Evolutionary conservation across 768 basidiomycete genomes (phyloP).

Genomic region (Pisolithus marmoratus): DNA sequence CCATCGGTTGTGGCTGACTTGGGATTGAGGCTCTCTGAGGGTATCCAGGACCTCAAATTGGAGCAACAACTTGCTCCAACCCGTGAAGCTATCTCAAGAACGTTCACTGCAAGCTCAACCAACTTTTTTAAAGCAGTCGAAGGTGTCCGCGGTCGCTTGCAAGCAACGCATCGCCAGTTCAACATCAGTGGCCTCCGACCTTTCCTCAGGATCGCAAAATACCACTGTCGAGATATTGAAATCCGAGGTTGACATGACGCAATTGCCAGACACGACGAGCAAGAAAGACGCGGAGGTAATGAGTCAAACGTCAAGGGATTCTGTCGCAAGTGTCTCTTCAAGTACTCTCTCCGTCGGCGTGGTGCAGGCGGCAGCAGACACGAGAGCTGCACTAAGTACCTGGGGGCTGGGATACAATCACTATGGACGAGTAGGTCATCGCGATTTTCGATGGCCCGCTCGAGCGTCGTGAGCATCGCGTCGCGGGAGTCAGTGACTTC

Average conservation of each 20-base stretch:
- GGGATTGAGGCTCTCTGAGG: conserved; percentile 86
- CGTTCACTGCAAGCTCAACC: conserved; percentile 66
- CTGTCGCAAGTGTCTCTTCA: conserved; percentile 8
- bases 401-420: conserved; percentile 46
- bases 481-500: conserved; percentile 19
- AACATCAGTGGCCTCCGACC: conserved; percentile 19
- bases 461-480: conserved; percentile 18
- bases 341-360: conserved; percentile 21
- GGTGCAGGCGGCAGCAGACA: conserved; percentile 28
- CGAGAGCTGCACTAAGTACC: conserved; percentile 30
- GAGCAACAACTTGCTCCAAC: conserved; percentile 94
- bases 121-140: conserved; percentile 88
- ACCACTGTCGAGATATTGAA: conserved; percentile 25
- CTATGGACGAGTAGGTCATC: conserved; percentile 38
- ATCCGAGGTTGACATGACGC: conserved; percentile 19
- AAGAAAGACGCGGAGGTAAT: conserved; percentile 12
- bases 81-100: conserved; percentile 80
- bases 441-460: conserved; percentile 33
- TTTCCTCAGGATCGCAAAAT: conserved; percentile 12
- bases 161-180: conserved; percentile 32
- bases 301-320: conserved; percentile 24
- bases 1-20: conserved; percentile 88
- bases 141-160: conserved; percentile 76
- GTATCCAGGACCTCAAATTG: conserved; percentile 88
- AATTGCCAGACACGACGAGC: conserved; percentile 5